Evolutionary conservation across 192 early-diverging fungal species (phyloP).

Genomic region (Spinellus fusiger): DNA sequence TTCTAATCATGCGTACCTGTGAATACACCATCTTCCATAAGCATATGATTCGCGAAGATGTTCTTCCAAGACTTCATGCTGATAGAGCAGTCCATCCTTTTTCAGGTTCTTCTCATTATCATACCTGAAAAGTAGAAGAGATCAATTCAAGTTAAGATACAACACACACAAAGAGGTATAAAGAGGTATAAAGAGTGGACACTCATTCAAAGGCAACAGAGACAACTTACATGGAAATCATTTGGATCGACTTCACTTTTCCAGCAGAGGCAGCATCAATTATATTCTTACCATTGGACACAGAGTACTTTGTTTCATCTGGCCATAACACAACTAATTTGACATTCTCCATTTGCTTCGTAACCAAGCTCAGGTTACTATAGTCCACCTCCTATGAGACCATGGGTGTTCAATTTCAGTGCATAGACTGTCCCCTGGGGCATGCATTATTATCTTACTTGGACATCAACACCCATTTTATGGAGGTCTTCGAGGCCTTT

Average conservation of each 20-base stretch:
- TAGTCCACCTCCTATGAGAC: background rate
- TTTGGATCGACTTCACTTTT: background rate
- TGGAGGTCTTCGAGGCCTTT: background rate
- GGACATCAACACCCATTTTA: background rate
- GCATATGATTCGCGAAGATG: background rate
- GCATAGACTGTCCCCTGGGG: background rate
- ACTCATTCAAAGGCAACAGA: no score
- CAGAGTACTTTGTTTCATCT: background rate
- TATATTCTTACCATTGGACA: background rate
- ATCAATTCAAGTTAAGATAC: background rate
- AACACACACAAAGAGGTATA: background rate
- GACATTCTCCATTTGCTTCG: background rate
- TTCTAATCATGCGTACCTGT: background rate
- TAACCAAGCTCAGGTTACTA: background rate
- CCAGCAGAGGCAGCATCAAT: background rate
- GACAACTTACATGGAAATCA: background rate
- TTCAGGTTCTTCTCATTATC: no score
- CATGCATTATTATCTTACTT: background rate
- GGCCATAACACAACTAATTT: background rate
- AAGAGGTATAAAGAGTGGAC: no score
- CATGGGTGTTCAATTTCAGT: background rate
- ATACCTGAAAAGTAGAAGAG: background rate
- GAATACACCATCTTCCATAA: background rate
- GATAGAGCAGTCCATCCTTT: background rate
- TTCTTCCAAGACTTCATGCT: background rate